Evolutionary conservation across 495 filamentous ascomycete species (phyloP).

Genomic region (Hypoxylon lienhwacheense): DNA sequence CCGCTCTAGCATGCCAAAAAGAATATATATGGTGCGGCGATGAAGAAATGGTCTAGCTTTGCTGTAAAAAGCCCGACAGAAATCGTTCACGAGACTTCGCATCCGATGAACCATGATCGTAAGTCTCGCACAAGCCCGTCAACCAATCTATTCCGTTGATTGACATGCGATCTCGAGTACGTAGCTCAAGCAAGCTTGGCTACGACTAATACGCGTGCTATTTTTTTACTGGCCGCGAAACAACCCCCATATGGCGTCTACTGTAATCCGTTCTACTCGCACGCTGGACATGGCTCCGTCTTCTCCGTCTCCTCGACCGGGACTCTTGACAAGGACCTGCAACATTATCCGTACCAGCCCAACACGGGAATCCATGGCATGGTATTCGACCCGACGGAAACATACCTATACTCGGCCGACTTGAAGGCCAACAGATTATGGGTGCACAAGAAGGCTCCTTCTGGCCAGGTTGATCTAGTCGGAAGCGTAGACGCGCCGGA

Average conservation of each 20-base stretch:
- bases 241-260: constrained; percentile 79
- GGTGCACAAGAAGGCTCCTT: constrained; percentile 71
- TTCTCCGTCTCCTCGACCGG: constrained; percentile 69
- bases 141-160: constrained; percentile 6
- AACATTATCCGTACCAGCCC: constrained; percentile 74
- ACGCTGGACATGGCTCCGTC: constrained; percentile 77
- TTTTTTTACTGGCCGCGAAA: constrained; percentile 78
- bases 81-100: constrained; percentile 73
- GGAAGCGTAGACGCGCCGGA: constrained; percentile 71
- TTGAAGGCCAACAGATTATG: constrained; percentile 83
- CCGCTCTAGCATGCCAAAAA: constrained; percentile 66
- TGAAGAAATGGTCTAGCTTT: constrained; percentile 89
- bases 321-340: constrained; percentile 65
- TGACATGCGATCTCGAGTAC: constrained; percentile 20
- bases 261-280: constrained; percentile 82
- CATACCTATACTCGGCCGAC: constrained; percentile 84
- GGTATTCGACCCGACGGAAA: constrained; percentile 83
- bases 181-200: constrained; percentile 65
- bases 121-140: constrained; percentile 31
- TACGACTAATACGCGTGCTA: constrained; percentile 79
- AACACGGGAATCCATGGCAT: constrained; percentile 84
- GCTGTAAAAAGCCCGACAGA: constrained; percentile 74
- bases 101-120: constrained; percentile 63
- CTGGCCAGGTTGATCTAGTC: constrained; percentile 66
- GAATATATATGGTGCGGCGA: constrained; percentile 81